phyloP scores from a whole-genome alignment of 1,284 basidiomycete species.

The Pascua sp. region DNA sequence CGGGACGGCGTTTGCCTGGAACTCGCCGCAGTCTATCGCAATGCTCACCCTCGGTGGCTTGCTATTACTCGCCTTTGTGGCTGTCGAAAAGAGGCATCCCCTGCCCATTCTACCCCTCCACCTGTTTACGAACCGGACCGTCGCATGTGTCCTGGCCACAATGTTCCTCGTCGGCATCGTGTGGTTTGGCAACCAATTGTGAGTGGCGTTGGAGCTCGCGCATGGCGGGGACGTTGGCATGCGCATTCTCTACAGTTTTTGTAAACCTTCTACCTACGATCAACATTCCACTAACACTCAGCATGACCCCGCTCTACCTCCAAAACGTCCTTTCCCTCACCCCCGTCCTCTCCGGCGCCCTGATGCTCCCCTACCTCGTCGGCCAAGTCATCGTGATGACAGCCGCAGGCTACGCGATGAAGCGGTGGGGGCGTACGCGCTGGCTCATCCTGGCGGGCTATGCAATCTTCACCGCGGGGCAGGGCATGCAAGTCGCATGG shows the following conservation, averaged over 20 bases:
- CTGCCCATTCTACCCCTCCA: not conserved
- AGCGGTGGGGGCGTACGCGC: constrained; percentile 22
- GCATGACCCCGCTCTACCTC: constrained; percentile 31
- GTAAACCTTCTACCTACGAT: too few species aligned
- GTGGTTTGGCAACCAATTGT: constrained; percentile 24
- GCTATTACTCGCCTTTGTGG: constrained; percentile 18
- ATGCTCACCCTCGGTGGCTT: constrained; percentile 23
- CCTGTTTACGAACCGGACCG: constrained; percentile 25
- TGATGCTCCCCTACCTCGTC: constrained; percentile 34
- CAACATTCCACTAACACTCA: constrained; percentile 12
- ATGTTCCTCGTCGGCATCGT: constrained; percentile 33
- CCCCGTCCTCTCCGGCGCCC: constrained; percentile 25
- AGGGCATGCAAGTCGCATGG: constrained; percentile 28
- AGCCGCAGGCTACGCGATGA: constrained; percentile 28
- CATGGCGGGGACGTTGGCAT: too few species aligned
- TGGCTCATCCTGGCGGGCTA: constrained; percentile 29
- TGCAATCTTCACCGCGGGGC: constrained; percentile 23
- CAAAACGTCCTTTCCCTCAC: constrained; percentile 26
- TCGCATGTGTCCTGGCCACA: constrained; percentile 26
- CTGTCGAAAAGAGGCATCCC: constrained; percentile 16
- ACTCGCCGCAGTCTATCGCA: constrained; percentile 17
- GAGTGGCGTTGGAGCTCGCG: not conserved
- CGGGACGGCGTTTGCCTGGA: constrained; percentile 26
- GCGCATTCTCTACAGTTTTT: too few species aligned
- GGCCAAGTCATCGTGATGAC: constrained; percentile 28